phyloP scores from a whole-genome alignment of 2,329 filamentous ascomycete genomes.

The Pseudogymnoascus sp. region DNA sequence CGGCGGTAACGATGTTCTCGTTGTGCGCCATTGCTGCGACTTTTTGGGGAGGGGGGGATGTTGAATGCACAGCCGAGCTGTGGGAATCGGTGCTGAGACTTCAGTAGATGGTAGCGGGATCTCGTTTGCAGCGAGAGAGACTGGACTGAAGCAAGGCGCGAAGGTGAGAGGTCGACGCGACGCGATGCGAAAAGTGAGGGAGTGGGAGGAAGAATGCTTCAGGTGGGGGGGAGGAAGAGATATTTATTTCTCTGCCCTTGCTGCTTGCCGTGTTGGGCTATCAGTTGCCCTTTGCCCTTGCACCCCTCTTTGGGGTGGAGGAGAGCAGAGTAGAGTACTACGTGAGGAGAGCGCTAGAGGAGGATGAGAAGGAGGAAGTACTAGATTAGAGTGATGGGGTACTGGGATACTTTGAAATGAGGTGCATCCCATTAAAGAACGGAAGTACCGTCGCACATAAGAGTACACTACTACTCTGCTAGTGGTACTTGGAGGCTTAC shows the following conservation, averaged over 20 bases:
- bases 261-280: neutral
- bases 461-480: neutral
- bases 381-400: neutral
- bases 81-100: neutral
- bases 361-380: neutral
- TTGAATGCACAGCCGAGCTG: constrained; percentile 6
- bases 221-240: neutral
- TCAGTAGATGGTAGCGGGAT: neutral
- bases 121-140: neutral
- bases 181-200: neutral
- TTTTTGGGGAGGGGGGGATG: neutral
- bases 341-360: neutral
- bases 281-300: neutral
- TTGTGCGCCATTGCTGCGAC: neutral
- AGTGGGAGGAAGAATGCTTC: neutral
- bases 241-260: neutral
- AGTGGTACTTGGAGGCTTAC: too few relatives aligned
- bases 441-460: neutral
- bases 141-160: neutral
- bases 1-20: neutral
- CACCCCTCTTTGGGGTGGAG: neutral
- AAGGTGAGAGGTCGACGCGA: neutral
- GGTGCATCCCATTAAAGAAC: neutral
- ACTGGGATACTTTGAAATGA: neutral
- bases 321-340: neutral